Evolutionary conservation across 768 basidiomycete genomes (phyloP).

Genomic region (Russula dissimulans): DNA sequence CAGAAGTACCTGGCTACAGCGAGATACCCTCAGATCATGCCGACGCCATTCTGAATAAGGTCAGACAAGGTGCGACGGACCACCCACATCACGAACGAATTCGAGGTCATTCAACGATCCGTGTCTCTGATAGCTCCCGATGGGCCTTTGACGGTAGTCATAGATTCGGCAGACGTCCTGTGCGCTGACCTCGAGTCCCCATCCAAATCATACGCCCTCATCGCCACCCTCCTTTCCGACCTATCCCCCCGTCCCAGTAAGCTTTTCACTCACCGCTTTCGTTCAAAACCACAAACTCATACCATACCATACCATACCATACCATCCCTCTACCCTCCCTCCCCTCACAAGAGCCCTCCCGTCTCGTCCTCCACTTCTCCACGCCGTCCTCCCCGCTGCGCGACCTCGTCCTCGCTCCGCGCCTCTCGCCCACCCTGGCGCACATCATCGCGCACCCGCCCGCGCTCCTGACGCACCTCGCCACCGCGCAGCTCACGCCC

Average conservation of each 20-base stretch:
- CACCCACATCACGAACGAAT: neutral
- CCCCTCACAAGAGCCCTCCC: conserved; percentile 37
- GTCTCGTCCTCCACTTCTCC: conserved; percentile 50
- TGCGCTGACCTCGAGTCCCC: conserved; percentile 47
- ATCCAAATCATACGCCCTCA: conserved; percentile 42
- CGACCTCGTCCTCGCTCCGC: conserved; percentile 47
- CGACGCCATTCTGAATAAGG: conserved; percentile 31
- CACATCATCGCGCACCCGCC: conserved; percentile 65
- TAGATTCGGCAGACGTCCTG: conserved; percentile 69
- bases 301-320: neutral
- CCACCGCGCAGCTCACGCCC: conserved; percentile 57
- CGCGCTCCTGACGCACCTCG: conserved; percentile 55
- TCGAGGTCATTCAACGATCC: neutral
- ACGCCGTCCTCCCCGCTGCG: conserved; percentile 42
- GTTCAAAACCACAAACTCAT: too few relatives aligned
- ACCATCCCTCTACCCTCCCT: neutral
- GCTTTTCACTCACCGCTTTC: conserved; percentile 16
- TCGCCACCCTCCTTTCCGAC: conserved; percentile 39
- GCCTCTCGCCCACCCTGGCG: conserved; percentile 55
- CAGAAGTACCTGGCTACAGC: conserved; percentile 44
- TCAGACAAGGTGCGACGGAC: conserved; percentile 32
- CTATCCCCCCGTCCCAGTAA: conserved; percentile 43
- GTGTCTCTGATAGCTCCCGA: conserved; percentile 27
- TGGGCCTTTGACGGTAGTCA: conserved; percentile 48
- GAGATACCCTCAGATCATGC: conserved; percentile 28